Conservation (phyloP, 768 basidiomycete species). For the Suillus spraguei region DNA sequence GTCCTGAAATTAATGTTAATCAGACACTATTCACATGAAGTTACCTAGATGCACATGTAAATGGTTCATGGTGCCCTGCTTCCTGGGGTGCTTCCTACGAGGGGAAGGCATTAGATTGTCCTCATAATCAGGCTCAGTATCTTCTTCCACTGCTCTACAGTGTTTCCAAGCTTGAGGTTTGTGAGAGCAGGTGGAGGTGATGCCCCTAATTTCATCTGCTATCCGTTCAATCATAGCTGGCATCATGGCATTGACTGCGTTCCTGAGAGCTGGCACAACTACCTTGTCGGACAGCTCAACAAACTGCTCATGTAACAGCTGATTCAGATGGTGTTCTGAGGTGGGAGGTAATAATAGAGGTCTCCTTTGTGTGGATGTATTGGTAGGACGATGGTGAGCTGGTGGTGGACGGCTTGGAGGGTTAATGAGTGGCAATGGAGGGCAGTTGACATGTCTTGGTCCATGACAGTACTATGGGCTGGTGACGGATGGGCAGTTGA, state of each 20-base stretch:
- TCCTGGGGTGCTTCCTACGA: not conserved
- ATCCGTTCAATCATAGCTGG: not conserved
- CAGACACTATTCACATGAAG: not conserved
- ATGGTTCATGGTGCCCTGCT: slow-evolving; percentile 4
- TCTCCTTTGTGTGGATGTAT: not conserved
- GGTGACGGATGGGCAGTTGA: no score
- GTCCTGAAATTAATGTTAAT: not conserved
- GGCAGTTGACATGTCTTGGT: no score
- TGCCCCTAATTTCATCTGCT: not conserved
- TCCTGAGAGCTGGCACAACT: not conserved
- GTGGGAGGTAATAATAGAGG: not conserved
- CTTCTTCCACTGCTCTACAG: not conserved
- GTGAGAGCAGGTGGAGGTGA: not conserved
- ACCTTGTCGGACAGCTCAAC: not conserved
- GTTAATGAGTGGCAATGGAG: not conserved
- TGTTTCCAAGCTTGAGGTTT: not conserved
- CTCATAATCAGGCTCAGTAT: not conserved
- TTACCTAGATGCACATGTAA: slow-evolving; percentile 8
- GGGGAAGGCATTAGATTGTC: not conserved
- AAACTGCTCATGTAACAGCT: not conserved
- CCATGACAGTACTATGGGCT: no score
- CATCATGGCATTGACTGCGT: not conserved
- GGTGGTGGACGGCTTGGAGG: not conserved
- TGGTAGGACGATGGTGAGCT: not conserved
- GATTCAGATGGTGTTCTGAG: not conserved